Evolutionary conservation across 2,329 filamentous ascomycete genomes (phyloP).

Genomic region (Claviceps sorghi): DNA sequence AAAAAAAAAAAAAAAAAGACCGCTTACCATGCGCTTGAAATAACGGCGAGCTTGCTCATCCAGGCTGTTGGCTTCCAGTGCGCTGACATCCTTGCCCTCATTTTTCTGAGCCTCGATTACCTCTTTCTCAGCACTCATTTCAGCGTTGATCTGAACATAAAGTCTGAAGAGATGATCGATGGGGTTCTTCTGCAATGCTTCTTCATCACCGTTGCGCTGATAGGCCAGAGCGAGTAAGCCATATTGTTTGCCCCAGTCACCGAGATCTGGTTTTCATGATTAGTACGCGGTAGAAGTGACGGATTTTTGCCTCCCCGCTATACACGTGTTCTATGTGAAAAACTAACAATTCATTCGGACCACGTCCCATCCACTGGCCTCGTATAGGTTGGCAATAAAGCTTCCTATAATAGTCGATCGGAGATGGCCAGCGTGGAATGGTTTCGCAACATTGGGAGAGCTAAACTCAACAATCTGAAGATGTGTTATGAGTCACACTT

Average conservation of each 20-base stretch:
- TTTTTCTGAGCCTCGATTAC: conserved; percentile 42
- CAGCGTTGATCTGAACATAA: conserved; percentile 62
- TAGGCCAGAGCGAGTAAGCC: conserved; percentile 60
- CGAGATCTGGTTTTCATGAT: conserved; percentile 36
- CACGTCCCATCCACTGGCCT: conserved; percentile 59
- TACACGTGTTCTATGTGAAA: neutral
- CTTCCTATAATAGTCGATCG: conserved; percentile 68
- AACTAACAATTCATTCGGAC: conserved; percentile 46
- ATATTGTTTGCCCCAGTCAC: conserved; percentile 72
- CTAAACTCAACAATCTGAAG: conserved; percentile 59
- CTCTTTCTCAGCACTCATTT: conserved; percentile 53
- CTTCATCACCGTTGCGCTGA: conserved; percentile 60
- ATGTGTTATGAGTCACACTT: neutral
- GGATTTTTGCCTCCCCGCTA: neutral
- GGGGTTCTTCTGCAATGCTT: conserved; percentile 54
- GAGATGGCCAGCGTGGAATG: conserved; percentile 66
- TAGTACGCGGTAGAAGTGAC: neutral
- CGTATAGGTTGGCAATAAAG: conserved; percentile 59
- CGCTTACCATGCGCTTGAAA: conserved; percentile 46
- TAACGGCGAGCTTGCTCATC: conserved; percentile 64
- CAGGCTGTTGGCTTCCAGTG: conserved; percentile 38
- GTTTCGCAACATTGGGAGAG: conserved; percentile 76
- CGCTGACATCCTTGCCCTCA: conserved; percentile 33
- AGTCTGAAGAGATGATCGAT: conserved; percentile 74
- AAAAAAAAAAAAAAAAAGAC: neutral